These are phyloP conservation scores for Pelargonium myrrhifolium DNA, from an alignment of 441 rosid species.

Conservation along the genomic window DNA sequence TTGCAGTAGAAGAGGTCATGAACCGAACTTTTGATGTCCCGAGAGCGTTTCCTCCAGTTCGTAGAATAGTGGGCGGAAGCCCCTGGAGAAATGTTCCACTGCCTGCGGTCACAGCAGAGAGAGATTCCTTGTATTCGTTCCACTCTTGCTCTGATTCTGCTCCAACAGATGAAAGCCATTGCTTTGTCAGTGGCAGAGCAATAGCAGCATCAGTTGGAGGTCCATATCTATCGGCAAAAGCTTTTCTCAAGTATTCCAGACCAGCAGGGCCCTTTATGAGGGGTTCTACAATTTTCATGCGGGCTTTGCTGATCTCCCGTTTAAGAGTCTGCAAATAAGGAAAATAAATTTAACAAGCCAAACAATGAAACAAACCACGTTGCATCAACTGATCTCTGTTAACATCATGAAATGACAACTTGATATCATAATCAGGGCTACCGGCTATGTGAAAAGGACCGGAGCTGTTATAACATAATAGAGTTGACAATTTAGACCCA, in stretches of 20 bases:
- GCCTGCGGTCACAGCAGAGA: conserved; percentile 38
- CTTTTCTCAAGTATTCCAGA: conserved; percentile 59
- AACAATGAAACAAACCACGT: not conserved
- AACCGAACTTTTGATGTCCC: conserved; percentile 22
- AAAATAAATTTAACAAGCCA: conserved; percentile 5
- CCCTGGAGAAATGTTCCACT: conserved; percentile 33
- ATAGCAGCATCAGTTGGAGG: conserved; percentile 34
- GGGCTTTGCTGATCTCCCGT: conserved; percentile 69
- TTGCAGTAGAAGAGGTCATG: conserved; percentile 17
- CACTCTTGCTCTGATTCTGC: conserved; percentile 52
- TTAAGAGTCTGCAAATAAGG: conserved; percentile 45
- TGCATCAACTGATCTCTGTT: not conserved
- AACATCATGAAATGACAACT: not conserved
- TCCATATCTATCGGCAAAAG: conserved; percentile 58
- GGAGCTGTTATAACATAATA: too few relatives aligned
- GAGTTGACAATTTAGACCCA: too few relatives aligned
- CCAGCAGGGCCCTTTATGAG: conserved; percentile 80
- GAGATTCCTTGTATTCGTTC: conserved; percentile 54
- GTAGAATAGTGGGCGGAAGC: conserved; percentile 48
- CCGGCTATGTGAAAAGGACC: too few relatives aligned
- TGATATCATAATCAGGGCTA: too few relatives aligned
- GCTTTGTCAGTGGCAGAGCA: conserved; percentile 48
- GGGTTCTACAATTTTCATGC: conserved; percentile 63
- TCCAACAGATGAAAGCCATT: conserved; percentile 56
- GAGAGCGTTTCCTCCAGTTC: conserved; percentile 58